Conservation (phyloP, 208 protist species). For the Acanthamoeba culbertsoni region DNA sequence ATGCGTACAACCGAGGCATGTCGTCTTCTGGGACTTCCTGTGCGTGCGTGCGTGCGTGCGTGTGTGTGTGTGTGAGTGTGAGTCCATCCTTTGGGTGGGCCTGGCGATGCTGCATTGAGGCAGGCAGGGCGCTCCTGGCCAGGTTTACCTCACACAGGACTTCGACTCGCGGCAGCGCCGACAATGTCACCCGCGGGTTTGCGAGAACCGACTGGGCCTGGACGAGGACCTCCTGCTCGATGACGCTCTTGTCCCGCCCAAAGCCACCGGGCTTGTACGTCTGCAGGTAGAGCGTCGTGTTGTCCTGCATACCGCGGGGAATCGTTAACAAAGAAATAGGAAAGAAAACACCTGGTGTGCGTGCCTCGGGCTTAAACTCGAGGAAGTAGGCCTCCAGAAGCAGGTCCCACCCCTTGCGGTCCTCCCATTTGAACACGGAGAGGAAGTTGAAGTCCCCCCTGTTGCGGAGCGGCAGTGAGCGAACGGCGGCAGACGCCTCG, state of each 20-base stretch:
- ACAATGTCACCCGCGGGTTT: background rate
- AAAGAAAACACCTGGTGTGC: background rate
- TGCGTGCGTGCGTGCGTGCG: too few species aligned
- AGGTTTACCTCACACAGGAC: background rate
- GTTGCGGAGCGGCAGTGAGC: background rate
- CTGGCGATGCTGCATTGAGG: too few species aligned
- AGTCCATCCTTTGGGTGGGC: too few species aligned
- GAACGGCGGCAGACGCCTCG: background rate
- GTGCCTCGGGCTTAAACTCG: slow-evolving; percentile 58
- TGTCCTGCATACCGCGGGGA: background rate
- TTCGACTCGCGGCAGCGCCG: background rate
- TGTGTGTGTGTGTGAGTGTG: too few species aligned
- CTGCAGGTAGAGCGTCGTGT: slow-evolving; percentile 49
- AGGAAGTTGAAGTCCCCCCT: slow-evolving; percentile 66
- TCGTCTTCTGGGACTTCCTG: slow-evolving; percentile 53
- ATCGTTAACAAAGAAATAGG: background rate
- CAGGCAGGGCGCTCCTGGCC: background rate
- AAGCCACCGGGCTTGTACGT: background rate
- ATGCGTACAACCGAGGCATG: slow-evolving; percentile 83
- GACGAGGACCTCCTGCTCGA: background rate
- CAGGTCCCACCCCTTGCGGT: slow-evolving; percentile 68
- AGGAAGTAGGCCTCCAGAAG: slow-evolving; percentile 56
- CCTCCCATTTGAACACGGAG: slow-evolving; percentile 75
- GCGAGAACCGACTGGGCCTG: background rate
- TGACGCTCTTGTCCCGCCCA: background rate